Percentiles rank a stretch among this genome's conserved stretches.
Conservation (phyloP, 1,284 basidiomycete genomes). For the Cryptococcus sp. region DNA sequence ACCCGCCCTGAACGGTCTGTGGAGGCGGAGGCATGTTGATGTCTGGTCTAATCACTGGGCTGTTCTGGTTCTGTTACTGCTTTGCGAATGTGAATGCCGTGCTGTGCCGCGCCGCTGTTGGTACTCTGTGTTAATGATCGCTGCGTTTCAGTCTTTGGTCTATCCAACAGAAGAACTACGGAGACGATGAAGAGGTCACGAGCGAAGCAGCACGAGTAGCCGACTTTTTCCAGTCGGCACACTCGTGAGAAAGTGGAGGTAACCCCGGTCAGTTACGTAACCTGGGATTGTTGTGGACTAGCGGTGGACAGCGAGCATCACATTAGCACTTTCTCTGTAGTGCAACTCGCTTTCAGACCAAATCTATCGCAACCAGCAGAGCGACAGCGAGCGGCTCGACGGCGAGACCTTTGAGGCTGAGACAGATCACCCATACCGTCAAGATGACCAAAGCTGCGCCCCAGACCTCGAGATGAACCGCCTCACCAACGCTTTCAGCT, state of each 20-base stretch:
- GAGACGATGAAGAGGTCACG: neutral
- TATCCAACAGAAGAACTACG: neutral
- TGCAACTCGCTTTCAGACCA: too few species aligned
- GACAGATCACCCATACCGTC: too few species aligned
- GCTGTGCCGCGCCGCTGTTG: neutral
- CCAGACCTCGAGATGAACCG: constrained; percentile 19
- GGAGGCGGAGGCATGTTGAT: constrained; percentile 51
- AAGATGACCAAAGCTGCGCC: too few species aligned
- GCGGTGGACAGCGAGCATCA: too few species aligned
- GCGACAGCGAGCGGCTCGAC: too few species aligned
- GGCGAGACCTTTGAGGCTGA: too few species aligned
- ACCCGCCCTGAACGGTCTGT: constrained; percentile 42
- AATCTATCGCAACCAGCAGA: too few species aligned
- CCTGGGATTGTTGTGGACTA: too few species aligned
- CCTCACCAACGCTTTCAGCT: constrained; percentile 27
- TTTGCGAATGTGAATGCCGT: neutral
- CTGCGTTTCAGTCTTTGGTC: neutral
- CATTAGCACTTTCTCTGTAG: too few species aligned
- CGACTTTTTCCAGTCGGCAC: neutral
- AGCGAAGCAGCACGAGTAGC: neutral
- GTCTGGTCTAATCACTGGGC: neutral
- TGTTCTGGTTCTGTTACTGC: neutral
- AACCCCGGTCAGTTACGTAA: too few species aligned
- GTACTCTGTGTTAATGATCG: neutral
- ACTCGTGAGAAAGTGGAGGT: constrained; percentile 1